Conservation (phyloP, 192 early-diverging fungal species). For the Mortierella hygrophila region DNA sequence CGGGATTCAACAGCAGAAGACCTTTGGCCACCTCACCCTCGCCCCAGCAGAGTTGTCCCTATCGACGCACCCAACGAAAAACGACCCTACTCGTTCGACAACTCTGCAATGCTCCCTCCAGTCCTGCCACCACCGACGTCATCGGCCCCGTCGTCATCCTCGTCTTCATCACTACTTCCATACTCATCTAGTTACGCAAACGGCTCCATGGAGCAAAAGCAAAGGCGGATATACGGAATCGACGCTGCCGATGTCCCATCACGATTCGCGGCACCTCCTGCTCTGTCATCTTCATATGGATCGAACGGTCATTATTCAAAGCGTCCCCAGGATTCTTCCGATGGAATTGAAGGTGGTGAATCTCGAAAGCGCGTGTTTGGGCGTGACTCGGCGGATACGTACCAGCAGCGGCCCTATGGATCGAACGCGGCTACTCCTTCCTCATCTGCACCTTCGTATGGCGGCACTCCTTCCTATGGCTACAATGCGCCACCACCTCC, state of each 20-base stretch:
- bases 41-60: constrained; percentile 21
- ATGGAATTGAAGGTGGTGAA: constrained; percentile 22
- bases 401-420: constrained; percentile 8
- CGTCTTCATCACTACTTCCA: background rate
- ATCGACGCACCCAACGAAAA: constrained; percentile 41
- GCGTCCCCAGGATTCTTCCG: constrained; percentile 18
- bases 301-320: constrained; percentile 35
- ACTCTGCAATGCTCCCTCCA: constrained; percentile 22
- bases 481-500: constrained; percentile 17
- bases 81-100: constrained; percentile 12
- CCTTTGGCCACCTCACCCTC: constrained; percentile 24
- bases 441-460: constrained; percentile 17
- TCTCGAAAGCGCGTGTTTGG: constrained; percentile 22
- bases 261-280: constrained; percentile 25
- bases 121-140: constrained; percentile 13
- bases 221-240: constrained; percentile 42
- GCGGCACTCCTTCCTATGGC: constrained; percentile 23
- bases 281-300: constrained; percentile 31
- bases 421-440: background rate
- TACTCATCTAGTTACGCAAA: constrained; percentile 27
- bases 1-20: constrained; percentile 40
- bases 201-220: constrained; percentile 13
- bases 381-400: constrained; percentile 12
- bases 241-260: constrained; percentile 41
- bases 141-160: background rate